These are phyloP conservation scores for Barbatosphaeria neglecta DNA, from an alignment of 495 filamentous ascomycete genomes.

Conservation along the genomic window DNA sequence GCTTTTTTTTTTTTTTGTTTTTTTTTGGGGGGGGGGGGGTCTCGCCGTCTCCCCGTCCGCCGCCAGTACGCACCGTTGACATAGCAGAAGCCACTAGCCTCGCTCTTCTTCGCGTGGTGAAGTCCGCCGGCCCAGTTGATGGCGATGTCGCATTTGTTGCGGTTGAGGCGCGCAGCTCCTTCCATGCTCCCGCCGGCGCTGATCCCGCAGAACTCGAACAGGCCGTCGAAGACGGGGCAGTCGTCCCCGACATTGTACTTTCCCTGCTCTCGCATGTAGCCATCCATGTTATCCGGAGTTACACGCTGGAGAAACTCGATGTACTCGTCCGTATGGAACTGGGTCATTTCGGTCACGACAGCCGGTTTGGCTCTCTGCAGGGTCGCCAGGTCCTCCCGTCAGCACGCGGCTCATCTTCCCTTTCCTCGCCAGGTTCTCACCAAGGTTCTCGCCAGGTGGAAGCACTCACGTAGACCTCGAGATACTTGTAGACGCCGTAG, in stretches of 20 bases:
- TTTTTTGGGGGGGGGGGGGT: no score
- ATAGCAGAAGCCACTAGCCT: constrained; percentile 95
- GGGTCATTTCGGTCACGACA: constrained; percentile 93
- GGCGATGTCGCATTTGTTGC: constrained; percentile 91
- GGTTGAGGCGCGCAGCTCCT: constrained; percentile 81
- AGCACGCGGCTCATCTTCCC: no score
- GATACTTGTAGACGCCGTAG: constrained; percentile 94
- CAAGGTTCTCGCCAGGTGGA: not conserved
- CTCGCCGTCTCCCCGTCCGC: not conserved
- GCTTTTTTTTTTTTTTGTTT: no score
- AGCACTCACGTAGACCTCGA: constrained; percentile 92
- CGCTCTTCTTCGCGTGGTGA: constrained; percentile 93
- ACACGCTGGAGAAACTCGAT: constrained; percentile 95
- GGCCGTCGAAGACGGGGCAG: constrained; percentile 93
- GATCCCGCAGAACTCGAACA: constrained; percentile 97
- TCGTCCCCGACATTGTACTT: constrained; percentile 98
- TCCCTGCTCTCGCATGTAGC: constrained; percentile 79
- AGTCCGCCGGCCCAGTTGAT: constrained; percentile 98
- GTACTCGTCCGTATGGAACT: constrained; percentile 99
- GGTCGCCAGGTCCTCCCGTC: not conserved
- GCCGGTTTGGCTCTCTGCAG: constrained; percentile 88
- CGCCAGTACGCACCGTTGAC: constrained; percentile 61
- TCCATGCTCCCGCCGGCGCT: constrained; percentile 97
- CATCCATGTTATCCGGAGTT: constrained; percentile 97
- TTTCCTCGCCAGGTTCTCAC: not conserved